phyloP scores from a whole-genome alignment of 176 grass and related monocot genomes.

The Luzula sylvatica region DNA sequence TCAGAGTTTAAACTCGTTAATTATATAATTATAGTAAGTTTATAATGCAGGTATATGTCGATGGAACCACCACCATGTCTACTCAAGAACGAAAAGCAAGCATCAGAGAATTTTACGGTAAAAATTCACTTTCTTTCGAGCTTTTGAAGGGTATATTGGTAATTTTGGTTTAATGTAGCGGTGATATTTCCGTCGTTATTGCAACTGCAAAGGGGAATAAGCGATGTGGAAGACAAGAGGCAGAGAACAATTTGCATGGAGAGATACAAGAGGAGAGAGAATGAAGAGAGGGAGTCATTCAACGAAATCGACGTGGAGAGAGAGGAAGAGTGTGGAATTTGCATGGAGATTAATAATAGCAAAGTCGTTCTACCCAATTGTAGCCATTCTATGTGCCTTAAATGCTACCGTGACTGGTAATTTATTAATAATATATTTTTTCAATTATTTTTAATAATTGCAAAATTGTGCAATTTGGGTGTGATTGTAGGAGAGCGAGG shows the following conservation, averaged over 20 bases:
- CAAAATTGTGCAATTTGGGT: conserved; percentile 9
- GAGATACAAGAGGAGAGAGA: conserved; percentile 49
- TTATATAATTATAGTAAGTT: not conserved
- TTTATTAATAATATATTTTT: not conserved
- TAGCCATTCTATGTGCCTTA: conserved; percentile 86
- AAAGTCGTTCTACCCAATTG: conserved; percentile 84
- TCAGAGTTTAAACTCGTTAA: too few species aligned
- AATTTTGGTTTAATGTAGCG: conserved; percentile 24
- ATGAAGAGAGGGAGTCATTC: conserved; percentile 37
- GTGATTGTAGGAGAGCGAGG: conserved; percentile 53
- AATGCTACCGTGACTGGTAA: conserved; percentile 72
- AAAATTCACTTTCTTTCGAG: not conserved
- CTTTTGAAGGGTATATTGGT: not conserved
- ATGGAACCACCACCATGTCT: conserved; percentile 89
- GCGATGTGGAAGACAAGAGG: conserved; percentile 57
- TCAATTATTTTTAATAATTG: not conserved
- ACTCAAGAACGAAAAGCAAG: conserved; percentile 94
- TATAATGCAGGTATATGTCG: conserved; percentile 62
- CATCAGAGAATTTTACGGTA: conserved; percentile 90
- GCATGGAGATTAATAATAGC: conserved; percentile 79
- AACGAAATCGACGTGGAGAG: conserved; percentile 64
- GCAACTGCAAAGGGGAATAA: conserved; percentile 76
- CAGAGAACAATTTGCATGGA: conserved; percentile 49
- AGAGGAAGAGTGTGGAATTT: conserved; percentile 88
- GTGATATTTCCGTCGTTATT: conserved; percentile 88